Evolutionary conservation across 495 filamentous ascomycete species (phyloP).

Genomic region (Aspergillus baeticus): DNA sequence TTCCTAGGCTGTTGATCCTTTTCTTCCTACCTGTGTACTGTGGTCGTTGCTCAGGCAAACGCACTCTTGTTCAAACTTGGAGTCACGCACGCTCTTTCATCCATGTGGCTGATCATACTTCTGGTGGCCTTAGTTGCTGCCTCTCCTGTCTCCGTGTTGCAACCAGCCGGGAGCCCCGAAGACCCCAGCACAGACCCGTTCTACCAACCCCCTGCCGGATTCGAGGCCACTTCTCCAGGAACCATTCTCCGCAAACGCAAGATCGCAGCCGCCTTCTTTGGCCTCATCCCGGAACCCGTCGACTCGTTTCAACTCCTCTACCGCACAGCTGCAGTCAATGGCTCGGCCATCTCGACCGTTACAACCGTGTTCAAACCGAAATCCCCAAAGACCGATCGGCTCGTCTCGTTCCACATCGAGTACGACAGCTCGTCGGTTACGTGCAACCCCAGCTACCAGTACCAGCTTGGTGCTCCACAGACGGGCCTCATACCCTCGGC

Average conservation of each 20-base stretch:
- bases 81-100: no score
- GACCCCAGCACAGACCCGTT: constrained; percentile 31
- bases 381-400: constrained; percentile 27
- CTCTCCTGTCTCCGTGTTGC: neutral
- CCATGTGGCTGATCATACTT: neutral
- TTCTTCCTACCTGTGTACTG: no score
- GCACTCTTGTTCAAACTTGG: no score
- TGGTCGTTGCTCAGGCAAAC: no score
- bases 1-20: no score
- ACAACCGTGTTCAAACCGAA: constrained; percentile 37
- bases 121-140: neutral
- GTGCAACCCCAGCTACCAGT: constrained; percentile 35
- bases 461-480: constrained; percentile 25
- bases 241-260: constrained; percentile 28
- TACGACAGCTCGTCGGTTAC: constrained; percentile 31
- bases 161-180: neutral
- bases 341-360: constrained; percentile 33
- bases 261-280: constrained; percentile 28
- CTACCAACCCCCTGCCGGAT: constrained; percentile 33
- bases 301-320: constrained; percentile 48
- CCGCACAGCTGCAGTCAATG: constrained; percentile 42
- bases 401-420: constrained; percentile 34
- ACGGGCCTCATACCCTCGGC: constrained; percentile 29
- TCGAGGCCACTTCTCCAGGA: constrained; percentile 24
- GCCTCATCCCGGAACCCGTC: constrained; percentile 30